Conservation (phyloP, 2,329 filamentous ascomycete species). For the Harringtonia aguacate region DNA sequence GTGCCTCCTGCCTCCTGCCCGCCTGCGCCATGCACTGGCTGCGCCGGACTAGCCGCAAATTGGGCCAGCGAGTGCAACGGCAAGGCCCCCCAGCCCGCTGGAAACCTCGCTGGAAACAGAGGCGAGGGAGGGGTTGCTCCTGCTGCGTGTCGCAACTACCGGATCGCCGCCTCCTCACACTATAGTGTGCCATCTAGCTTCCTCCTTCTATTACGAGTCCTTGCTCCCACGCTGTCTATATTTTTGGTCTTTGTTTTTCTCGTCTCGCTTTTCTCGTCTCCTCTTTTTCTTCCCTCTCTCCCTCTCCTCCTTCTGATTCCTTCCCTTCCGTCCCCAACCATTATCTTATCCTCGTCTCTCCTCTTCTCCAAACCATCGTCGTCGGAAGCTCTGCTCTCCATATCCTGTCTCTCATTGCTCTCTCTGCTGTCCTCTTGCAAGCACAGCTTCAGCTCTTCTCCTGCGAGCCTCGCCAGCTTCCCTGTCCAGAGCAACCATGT, state of each 20-base stretch:
- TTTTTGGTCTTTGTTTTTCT: slow-evolving; percentile 4
- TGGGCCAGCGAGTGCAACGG: neutral
- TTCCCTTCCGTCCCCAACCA: neutral
- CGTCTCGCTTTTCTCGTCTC: neutral
- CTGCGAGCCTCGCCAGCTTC: neutral
- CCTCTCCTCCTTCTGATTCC: neutral
- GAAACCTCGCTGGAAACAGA: slow-evolving; percentile 6
- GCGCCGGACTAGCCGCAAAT: too few species aligned
- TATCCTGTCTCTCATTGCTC: neutral
- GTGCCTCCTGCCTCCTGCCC: neutral
- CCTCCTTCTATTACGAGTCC: neutral
- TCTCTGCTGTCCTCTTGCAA: neutral
- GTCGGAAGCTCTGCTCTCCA: neutral
- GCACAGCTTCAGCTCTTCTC: neutral
- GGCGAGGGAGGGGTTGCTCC: slow-evolving; percentile 5
- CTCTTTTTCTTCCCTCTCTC: neutral
- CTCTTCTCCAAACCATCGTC: neutral
- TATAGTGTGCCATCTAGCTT: neutral
- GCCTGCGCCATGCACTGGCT: too few species aligned
- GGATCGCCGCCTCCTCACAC: slow-evolving; percentile 2
- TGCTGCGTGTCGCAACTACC: slow-evolving; percentile 8
- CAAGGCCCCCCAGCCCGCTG: neutral
- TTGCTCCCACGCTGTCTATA: slow-evolving; percentile 4
- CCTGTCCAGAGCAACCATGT: slow-evolving; percentile 32
- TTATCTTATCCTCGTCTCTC: neutral